Evolutionary conservation across 163 green algal genomes (phyloP).

Genomic region (Coccomyxa subellipsoidea): DNA sequence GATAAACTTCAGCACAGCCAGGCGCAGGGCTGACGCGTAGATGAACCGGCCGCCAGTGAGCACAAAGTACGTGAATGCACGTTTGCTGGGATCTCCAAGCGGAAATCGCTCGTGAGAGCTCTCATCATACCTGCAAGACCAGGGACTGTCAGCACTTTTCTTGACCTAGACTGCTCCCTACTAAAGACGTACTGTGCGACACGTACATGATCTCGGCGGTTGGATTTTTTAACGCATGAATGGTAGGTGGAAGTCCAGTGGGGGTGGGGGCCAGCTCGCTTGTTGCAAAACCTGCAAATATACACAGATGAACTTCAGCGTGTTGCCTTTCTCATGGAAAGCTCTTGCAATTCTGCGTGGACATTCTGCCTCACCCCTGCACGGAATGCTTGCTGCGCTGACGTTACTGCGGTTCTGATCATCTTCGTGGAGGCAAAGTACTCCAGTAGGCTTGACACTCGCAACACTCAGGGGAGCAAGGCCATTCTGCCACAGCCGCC

Average conservation of each 20-base stretch:
- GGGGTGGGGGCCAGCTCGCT: constrained; percentile 19
- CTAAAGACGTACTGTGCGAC: no score
- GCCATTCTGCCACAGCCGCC: background rate
- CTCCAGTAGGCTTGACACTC: background rate
- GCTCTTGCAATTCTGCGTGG: background rate
- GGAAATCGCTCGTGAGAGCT: constrained; percentile 78
- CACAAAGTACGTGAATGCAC: constrained; percentile 97
- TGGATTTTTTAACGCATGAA: constrained; percentile 73
- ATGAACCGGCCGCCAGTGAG: constrained; percentile 96
- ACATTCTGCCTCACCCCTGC: background rate
- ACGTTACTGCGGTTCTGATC: background rate
- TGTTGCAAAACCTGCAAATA: constrained; percentile 3
- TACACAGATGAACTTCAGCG: background rate
- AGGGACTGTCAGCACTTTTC: background rate
- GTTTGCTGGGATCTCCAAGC: constrained; percentile 79
- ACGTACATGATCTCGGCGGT: constrained; percentile 57
- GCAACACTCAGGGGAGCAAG: background rate
- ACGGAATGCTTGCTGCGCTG: background rate
- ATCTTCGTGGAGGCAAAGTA: background rate
- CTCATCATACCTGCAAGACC: constrained; percentile 82
- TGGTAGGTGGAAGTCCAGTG: constrained; percentile 48
- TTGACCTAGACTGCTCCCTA: background rate
- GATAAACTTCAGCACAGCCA: constrained; percentile 96
- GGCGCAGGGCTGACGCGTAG: constrained; percentile 90
- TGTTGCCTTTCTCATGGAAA: background rate